Evolutionary conservation across 2,329 filamentous ascomycete species (phyloP).

Genomic region (Aspergillus fructus): DNA sequence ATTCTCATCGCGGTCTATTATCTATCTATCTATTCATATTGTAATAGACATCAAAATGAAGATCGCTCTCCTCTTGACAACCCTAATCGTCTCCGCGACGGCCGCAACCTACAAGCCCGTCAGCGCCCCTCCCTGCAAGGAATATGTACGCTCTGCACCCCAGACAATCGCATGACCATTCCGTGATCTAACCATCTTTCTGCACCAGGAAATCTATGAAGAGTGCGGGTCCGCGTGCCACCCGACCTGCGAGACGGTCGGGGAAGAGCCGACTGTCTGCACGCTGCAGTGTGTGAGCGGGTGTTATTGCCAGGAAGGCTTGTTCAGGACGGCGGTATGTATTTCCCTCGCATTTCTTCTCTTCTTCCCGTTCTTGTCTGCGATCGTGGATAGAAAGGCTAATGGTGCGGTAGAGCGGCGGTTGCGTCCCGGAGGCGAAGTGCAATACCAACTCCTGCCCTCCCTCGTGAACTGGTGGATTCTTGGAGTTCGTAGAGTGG

Average conservation of each 20-base stretch:
- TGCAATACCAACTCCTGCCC: not conserved
- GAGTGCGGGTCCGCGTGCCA: conserved; percentile 7
- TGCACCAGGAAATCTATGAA: not conserved
- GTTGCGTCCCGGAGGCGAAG: not conserved
- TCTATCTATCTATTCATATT: no score
- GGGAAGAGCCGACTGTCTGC: not conserved
- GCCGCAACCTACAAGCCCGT: not conserved
- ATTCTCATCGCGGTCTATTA: no score
- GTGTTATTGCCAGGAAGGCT: conserved; percentile 3
- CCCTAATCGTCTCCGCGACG: not conserved
- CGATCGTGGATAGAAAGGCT: not conserved
- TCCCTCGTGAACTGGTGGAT: not conserved
- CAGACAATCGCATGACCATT: no score
- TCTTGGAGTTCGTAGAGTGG: not conserved
- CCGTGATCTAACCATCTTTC: not conserved
- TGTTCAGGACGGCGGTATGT: not conserved
- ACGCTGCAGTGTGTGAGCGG: conserved; percentile 4
- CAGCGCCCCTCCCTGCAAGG: not conserved
- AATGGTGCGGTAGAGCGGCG: not conserved
- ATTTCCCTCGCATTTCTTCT: not conserved
- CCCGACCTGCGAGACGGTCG: conserved; percentile 7
- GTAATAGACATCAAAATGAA: not conserved
- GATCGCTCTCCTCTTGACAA: not conserved
- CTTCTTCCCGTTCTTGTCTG: not conserved
- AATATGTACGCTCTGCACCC: not conserved